phyloP scores from a whole-genome alignment of 2,329 filamentous ascomycete genomes.

The Pseudogymnoascus sp. region DNA sequence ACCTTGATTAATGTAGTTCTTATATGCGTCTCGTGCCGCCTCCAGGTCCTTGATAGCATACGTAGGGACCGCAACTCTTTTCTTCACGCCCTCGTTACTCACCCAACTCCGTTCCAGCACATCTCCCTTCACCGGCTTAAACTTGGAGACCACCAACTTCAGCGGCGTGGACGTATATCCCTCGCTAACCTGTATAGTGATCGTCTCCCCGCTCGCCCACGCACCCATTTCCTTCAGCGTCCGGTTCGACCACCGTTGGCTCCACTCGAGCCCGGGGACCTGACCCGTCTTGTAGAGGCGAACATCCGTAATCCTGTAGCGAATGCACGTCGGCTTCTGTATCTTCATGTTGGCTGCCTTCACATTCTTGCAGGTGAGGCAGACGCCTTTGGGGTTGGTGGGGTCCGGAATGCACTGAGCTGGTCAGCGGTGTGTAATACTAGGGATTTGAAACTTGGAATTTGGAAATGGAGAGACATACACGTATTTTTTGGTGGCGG shows the following conservation, averaged over 20 bases:
- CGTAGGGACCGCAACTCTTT: constrained; percentile 40
- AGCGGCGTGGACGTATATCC: constrained; percentile 43
- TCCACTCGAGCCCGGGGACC: constrained; percentile 52
- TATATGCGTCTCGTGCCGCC: constrained; percentile 40
- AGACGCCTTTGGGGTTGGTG: constrained; percentile 39
- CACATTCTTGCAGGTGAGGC: constrained; percentile 39
- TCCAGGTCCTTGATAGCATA: constrained; percentile 50
- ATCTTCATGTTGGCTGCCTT: constrained; percentile 39
- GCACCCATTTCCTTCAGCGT: constrained; percentile 46
- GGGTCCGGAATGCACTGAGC: constrained; percentile 44
- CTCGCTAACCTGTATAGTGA: constrained; percentile 43
- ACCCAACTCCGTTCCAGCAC: constrained; percentile 47
- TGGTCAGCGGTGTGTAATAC: background rate
- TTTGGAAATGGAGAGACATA: constrained; percentile 30
- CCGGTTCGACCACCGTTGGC: constrained; percentile 47
- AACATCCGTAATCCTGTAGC: constrained; percentile 53
- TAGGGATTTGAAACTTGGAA: background rate
- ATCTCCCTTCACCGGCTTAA: constrained; percentile 47
- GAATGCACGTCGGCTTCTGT: constrained; percentile 47
- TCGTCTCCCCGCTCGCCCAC: constrained; percentile 46
- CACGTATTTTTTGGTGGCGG: constrained; percentile 53
- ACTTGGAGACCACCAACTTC: constrained; percentile 43
- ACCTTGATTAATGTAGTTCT: constrained; percentile 40
- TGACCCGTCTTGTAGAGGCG: constrained; percentile 50
- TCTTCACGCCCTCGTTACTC: constrained; percentile 33